Base-by-base conservation (phyloP, 306 rosid genomes). In the Acacia acuminata region DNA sequence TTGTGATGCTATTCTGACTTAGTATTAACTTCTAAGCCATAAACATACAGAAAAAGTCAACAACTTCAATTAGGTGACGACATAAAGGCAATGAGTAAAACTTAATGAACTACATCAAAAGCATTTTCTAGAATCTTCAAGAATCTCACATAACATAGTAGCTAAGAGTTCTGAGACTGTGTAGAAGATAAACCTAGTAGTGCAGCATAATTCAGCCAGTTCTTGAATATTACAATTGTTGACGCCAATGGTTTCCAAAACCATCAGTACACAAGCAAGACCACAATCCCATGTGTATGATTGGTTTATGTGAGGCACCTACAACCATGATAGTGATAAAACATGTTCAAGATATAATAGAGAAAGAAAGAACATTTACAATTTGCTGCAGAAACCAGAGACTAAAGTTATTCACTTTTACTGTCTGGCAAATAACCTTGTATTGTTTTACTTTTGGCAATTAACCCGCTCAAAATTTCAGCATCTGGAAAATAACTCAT, bases 221-320 rank as follows among this genome's bases (percentile, higher is more conserved):
- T 88, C 83, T 83, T 92, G 88, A 78, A 96, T 87, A 81, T 85
- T 32, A 16, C 79, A 85, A 80, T 82, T 76, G 71, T 89, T 85
- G 79, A 87, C 86, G 71, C 98, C 94, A 80, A 94, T 53, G 45
- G 92, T 88, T 81, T 84, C 70, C 84, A 96, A 81, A 84, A 91
- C 94, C 98, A 96, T 96, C 84, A 86, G 68, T 77, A 91, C 90
- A 65, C 99, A 96, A 79, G 99, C 99, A 42, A 96, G 97, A 82
- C 99, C 99, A 75, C 99, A 96, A 86, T 96, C 99, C 99, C 99
- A 96, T 82, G 94, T 88, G 82, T 96, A 63, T 71, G 85, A 83
- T 84, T 96, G 99, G 88, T 90, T 90, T 80, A 94, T 66, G 69
- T 90, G 98, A 7, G 96, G 94, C 81, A 96, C 97, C 99, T 96